These are phyloP conservation scores for Cladochytrium replicatum DNA, from an alignment of 192 early-diverging fungal species.

Conservation along the genomic window DNA sequence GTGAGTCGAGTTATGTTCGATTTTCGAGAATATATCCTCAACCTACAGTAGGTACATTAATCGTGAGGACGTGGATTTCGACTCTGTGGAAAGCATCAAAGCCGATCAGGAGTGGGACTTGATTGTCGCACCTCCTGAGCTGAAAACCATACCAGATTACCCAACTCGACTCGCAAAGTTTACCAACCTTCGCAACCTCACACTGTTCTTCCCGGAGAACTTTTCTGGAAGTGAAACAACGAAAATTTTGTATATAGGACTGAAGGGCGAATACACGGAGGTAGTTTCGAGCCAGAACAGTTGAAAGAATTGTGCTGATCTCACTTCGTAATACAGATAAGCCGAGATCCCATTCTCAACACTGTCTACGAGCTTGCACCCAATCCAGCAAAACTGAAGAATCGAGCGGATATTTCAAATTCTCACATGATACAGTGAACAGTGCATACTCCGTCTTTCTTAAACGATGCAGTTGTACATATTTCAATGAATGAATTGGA, in stretches of 20 bases:
- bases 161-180: slow-evolving; percentile 62
- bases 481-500: too few relatives aligned
- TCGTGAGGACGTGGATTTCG: slow-evolving; percentile 85
- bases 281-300: too few relatives aligned
- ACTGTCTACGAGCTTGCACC: too few relatives aligned
- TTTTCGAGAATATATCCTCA: neutral
- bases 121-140: slow-evolving; percentile 44
- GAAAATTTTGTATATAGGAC: slow-evolving; percentile 67
- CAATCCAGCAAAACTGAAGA: too few relatives aligned
- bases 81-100: slow-evolving; percentile 53
- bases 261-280: slow-evolving; percentile 86
- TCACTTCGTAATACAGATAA: too few relatives aligned
- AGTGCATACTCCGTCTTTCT: too few relatives aligned
- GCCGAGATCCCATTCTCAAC: too few relatives aligned
- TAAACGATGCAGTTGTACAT: too few relatives aligned
- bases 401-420: too few relatives aligned
- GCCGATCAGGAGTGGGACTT: slow-evolving; percentile 79
- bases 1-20: slow-evolving; percentile 34
- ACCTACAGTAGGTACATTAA: slow-evolving; percentile 70
- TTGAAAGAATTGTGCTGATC: too few relatives aligned
- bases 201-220: slow-evolving; percentile 71
- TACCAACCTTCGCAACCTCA: slow-evolving; percentile 62
- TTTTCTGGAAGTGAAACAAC: slow-evolving; percentile 72
- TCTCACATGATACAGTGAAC: too few relatives aligned
- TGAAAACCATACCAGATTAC: slow-evolving; percentile 28